Evolutionary conservation across 768 basidiomycete genomes (phyloP).

Genomic region (Boletus rubroflammeus): DNA sequence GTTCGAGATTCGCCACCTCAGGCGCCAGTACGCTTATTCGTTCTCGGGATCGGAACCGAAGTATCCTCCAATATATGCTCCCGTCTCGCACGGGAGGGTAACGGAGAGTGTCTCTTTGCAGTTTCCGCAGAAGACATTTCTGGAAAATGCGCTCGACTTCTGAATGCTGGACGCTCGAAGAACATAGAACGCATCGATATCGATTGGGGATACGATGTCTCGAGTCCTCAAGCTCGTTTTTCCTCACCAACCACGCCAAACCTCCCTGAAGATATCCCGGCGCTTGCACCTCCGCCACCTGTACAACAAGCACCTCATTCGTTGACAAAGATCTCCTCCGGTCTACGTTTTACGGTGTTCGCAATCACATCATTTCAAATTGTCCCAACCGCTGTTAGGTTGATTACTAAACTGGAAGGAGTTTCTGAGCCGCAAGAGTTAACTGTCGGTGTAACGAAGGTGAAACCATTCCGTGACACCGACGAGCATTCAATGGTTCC

Average conservation of each 20-base stretch:
- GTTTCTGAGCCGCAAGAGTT: conserved; percentile 13
- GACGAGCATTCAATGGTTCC: conserved; percentile 17
- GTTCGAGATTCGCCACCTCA: conserved; percentile 29
- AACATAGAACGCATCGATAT: conserved; percentile 44
- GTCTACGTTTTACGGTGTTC: conserved; percentile 34
- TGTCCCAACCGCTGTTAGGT: conserved; percentile 26
- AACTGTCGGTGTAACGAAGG: conserved; percentile 20
- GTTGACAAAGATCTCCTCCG: conserved; percentile 32
- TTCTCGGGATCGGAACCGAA: conserved; percentile 52
- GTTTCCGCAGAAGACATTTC: conserved; percentile 42
- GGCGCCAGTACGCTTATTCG: conserved; percentile 48
- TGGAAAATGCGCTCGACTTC: conserved; percentile 46
- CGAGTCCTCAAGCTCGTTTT: neutral
- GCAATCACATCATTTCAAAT: conserved; percentile 25
- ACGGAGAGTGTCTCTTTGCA: conserved; percentile 49
- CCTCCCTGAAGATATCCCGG: conserved; percentile 10
- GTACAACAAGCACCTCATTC: conserved; percentile 34
- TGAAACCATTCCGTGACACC: conserved; percentile 25
- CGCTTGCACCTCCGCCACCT: conserved; percentile 34
- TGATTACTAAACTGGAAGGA: conserved; percentile 30
- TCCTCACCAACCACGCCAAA: conserved; percentile 15
- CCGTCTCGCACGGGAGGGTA: conserved; percentile 51
- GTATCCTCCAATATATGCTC: conserved; percentile 52
- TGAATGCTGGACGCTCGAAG: conserved; percentile 48
- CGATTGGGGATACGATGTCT: conserved; percentile 43